Conservation (phyloP, 202 grass and related monocot species). For the Elaeis oleifera region DNA sequence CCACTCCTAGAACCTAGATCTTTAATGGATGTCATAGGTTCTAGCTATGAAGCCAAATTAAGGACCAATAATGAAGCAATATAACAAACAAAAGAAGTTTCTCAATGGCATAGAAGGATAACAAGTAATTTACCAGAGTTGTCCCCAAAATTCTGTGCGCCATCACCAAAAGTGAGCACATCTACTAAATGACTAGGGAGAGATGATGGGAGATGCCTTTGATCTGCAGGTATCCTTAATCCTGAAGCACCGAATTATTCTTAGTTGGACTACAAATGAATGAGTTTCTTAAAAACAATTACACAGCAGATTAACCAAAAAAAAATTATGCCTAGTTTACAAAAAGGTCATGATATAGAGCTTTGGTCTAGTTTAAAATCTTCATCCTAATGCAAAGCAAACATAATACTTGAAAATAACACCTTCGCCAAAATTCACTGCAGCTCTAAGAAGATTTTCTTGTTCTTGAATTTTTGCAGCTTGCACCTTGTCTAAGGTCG, state of each 20-base stretch:
- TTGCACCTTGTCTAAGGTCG: slow-evolving; percentile 79
- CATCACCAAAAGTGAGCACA: slow-evolving; percentile 59
- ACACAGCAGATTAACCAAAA: too few species aligned
- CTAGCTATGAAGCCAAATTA: slow-evolving; percentile 20
- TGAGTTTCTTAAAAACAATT: too few species aligned
- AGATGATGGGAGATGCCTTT: slow-evolving; percentile 62
- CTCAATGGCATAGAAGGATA: background rate
- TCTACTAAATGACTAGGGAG: slow-evolving; percentile 95
- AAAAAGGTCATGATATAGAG: too few species aligned
- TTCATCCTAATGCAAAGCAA: background rate
- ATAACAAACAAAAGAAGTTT: too few species aligned
- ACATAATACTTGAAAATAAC: slow-evolving; percentile 13
- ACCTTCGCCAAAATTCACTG: slow-evolving; percentile 89
- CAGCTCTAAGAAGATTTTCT: slow-evolving; percentile 64
- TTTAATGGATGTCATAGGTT: background rate
- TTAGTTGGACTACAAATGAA: too few species aligned
- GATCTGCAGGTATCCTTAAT: slow-evolving; percentile 58
- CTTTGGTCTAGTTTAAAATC: too few species aligned
- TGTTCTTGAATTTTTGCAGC: slow-evolving; percentile 98
- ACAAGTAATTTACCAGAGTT: slow-evolving; percentile 49
- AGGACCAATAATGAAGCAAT: background rate
- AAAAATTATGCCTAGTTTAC: too few species aligned
- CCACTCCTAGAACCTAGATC: background rate
- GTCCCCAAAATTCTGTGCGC: slow-evolving; percentile 62
- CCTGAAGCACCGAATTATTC: slow-evolving; percentile 22